Percentiles rank a stretch among this genome's conserved stretches.
Evolutionary conservation across 495 filamentous ascomycete species (phyloP).

Genomic region (Jackrogersella minutella): DNA sequence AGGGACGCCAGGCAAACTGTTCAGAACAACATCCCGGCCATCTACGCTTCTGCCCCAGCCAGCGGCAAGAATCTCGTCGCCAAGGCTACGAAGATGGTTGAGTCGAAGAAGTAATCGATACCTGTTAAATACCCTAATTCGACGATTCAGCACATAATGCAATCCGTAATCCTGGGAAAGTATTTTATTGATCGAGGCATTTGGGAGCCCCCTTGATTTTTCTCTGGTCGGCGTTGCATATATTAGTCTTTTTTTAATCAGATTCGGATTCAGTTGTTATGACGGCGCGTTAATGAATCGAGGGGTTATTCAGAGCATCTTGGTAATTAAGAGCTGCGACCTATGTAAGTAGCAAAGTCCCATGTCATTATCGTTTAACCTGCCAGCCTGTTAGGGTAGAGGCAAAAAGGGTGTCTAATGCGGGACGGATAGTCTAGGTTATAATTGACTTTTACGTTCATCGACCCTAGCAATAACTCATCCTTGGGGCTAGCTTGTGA

Average conservation of each 20-base stretch:
- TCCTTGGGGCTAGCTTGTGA: too few relatives aligned
- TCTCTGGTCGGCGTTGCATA: conserved; percentile 7
- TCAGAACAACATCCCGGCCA: conserved; percentile 53
- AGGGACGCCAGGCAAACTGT: conserved; percentile 53
- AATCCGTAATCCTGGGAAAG: background rate
- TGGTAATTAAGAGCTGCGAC: conserved; percentile 1
- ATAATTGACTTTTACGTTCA: conserved; percentile 9
- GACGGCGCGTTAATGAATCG: background rate
- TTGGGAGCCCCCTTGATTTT: background rate
- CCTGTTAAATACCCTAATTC: background rate
- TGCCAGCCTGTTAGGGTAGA: background rate
- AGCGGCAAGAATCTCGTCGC: conserved; percentile 8
- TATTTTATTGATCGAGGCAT: conserved; percentile 4
- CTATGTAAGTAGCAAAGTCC: conserved; percentile 18
- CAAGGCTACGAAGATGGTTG: conserved; percentile 3
- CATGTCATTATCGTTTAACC: background rate
- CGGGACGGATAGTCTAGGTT: conserved; percentile 11
- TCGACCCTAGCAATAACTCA: too few relatives aligned
- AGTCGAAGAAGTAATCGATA: conserved; percentile 27
- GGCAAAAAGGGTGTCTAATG: conserved; percentile 11
- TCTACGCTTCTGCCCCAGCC: conserved; percentile 39
- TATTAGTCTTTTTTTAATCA: conserved; percentile 12
- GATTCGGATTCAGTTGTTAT: background rate
- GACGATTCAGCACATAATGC: background rate
- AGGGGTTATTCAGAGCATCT: conserved; percentile 1